Conservation (phyloP, 208 protist species). For the Porcisia hertigi region DNA sequence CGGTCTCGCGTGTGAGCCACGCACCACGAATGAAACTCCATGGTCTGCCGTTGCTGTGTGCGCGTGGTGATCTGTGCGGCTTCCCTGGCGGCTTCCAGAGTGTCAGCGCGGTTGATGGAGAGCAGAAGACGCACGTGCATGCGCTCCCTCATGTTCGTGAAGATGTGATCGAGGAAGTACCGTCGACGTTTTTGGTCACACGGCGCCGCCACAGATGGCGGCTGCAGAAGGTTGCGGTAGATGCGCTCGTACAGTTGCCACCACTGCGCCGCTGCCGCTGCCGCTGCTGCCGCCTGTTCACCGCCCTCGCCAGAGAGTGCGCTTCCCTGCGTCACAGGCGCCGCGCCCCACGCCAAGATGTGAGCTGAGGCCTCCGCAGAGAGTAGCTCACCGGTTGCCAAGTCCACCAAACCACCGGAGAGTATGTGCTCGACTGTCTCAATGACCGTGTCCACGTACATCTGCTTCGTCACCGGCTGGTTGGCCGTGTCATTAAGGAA, state of each 20-base stretch:
- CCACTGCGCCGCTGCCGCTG: constrained; percentile 13
- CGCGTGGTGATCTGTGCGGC: constrained; percentile 45
- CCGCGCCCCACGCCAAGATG: constrained; percentile 2
- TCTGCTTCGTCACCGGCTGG: constrained; percentile 39
- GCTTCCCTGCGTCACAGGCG: neutral
- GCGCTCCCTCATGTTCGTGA: constrained; percentile 1
- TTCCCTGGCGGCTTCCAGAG: constrained; percentile 35
- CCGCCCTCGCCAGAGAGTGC: neutral
- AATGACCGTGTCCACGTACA: constrained; percentile 55
- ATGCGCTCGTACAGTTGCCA: constrained; percentile 28
- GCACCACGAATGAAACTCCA: constrained; percentile 43
- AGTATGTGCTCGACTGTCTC: constrained; percentile 70
- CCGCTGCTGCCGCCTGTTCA: neutral
- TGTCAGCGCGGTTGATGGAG: constrained; percentile 66
- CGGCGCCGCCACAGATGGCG: neutral
- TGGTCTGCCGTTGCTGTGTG: constrained; percentile 50
- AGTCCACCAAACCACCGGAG: constrained; percentile 61
- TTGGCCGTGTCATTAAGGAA: constrained; percentile 5
- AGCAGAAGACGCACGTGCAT: constrained; percentile 86
- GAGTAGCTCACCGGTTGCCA: constrained; percentile 56
- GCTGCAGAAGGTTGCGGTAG: constrained; percentile 18
- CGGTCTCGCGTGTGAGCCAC: neutral
- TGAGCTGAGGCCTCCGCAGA: constrained; percentile 5
- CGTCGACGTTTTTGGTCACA: neutral
- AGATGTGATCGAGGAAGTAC: constrained; percentile 4